Conservation (phyloP, 148 eudicot species). For the Linanthus parryae region DNA sequence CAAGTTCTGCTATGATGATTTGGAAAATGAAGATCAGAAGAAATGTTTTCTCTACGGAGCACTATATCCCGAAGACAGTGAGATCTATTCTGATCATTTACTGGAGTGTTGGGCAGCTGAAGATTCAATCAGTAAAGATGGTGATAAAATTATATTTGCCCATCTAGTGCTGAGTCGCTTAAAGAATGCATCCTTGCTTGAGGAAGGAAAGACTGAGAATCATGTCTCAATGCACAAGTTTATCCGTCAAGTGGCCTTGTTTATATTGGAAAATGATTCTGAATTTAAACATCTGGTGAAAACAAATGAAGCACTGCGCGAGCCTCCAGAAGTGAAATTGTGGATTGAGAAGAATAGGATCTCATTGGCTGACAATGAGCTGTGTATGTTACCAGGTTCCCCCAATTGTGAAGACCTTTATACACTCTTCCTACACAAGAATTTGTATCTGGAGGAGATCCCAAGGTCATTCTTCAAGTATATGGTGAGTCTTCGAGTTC, state of each 20-base stretch:
- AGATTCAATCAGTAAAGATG: background rate
- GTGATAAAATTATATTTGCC: too few species aligned
- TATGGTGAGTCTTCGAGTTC: conserved; percentile 11
- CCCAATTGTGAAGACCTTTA: conserved; percentile 11
- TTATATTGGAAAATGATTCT: background rate
- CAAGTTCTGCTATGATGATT: conserved; percentile 7
- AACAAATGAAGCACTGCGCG: background rate
- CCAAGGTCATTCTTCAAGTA: conserved; percentile 11
- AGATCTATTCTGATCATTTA: conserved; percentile 7
- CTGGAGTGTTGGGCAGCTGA: conserved; percentile 13
- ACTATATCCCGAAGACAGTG: conserved; percentile 14
- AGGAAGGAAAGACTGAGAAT: conserved; percentile 4
- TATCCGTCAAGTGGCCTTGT: conserved; percentile 8
- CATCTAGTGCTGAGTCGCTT: conserved; percentile 7
- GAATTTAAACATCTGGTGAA: conserved; percentile 4
- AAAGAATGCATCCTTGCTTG: conserved; percentile 7
- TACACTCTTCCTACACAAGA: conserved; percentile 13
- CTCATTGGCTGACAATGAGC: conserved; percentile 4
- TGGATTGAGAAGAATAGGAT: conserved; percentile 12
- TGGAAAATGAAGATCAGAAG: conserved; percentile 5
- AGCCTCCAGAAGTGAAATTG: background rate
- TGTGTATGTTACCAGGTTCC: conserved; percentile 7
- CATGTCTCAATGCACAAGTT: conserved; percentile 16
- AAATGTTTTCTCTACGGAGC: conserved; percentile 16
- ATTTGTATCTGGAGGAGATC: background rate